A percentile compares a stretch with the other conserved stretches of the same genome.
phyloP scores from a whole-genome alignment of 306 rosid genomes.

The Cyclanthera cordifolia region DNA sequence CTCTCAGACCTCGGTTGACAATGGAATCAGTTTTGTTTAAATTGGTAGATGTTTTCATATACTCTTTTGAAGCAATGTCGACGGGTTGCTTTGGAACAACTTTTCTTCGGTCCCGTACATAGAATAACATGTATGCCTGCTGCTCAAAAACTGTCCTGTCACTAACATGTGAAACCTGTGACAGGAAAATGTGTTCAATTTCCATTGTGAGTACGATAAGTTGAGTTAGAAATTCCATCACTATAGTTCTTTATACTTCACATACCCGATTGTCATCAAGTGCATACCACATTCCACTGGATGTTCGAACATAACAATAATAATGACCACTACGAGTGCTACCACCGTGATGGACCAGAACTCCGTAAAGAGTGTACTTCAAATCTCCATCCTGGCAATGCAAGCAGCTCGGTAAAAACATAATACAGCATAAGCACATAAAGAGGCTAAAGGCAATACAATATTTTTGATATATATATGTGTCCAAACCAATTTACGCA shows the following conservation, averaged over 20 bases:
- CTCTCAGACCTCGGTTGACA: slow-evolving; percentile 29
- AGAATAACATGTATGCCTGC: slow-evolving; percentile 95
- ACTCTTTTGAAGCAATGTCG: slow-evolving; percentile 38
- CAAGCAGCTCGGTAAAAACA: slow-evolving; percentile 8
- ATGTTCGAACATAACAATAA: slow-evolving; percentile 84
- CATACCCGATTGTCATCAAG: slow-evolving; percentile 80
- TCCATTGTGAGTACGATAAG: background rate
- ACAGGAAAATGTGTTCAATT: background rate
- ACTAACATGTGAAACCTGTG: slow-evolving; percentile 65
- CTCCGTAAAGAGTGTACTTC: slow-evolving; percentile 90
- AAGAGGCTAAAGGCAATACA: background rate
- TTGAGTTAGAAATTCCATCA: background rate
- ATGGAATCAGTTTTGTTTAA: slow-evolving; percentile 21
- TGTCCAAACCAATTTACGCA: too few relatives aligned
- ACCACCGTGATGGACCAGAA: slow-evolving; percentile 76
- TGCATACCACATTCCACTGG: slow-evolving; percentile 84
- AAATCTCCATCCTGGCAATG: slow-evolving; percentile 54
- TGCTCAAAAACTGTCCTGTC: slow-evolving; percentile 71
- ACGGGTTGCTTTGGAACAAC: slow-evolving; percentile 35
- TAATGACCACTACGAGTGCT: slow-evolving; percentile 91
- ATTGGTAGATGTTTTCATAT: slow-evolving; percentile 24
- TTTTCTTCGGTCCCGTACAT: slow-evolving; percentile 78
- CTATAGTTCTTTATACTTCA: background rate
- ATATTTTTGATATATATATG: too few relatives aligned
- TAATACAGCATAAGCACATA: background rate